A percentile compares a stretch with the other conserved stretches of the same genome.
phyloP scores from a whole-genome alignment of 352 stramenopile genomes.

The Pythium apleroticum region DNA sequence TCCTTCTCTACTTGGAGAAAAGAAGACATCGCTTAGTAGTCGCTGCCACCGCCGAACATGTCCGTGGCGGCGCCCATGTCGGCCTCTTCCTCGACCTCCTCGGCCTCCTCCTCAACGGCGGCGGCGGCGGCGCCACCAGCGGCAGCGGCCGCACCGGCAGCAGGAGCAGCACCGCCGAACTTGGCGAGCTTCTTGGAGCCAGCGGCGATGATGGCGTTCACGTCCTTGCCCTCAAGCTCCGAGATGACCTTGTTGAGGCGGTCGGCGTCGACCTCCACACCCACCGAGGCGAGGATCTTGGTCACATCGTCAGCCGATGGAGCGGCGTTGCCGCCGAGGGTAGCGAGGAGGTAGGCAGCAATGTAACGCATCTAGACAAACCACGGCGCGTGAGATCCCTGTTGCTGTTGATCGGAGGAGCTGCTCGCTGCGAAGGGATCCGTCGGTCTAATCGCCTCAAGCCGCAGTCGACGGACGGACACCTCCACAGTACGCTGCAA shows the following conservation, averaged over 20 bases:
- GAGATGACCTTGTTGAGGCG: slow-evolving; percentile 72
- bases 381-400: background rate
- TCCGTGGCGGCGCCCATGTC: slow-evolving; percentile 86
- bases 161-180: slow-evolving; percentile 65
- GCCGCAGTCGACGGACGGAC: background rate
- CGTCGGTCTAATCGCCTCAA: background rate
- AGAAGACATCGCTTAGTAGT: slow-evolving; percentile 72
- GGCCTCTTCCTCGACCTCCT: slow-evolving; percentile 74
- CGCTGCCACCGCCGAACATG: slow-evolving; percentile 83
- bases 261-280: slow-evolving; percentile 83
- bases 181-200: slow-evolving; percentile 81
- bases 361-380: slow-evolving; percentile 94
- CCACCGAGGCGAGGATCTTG: slow-evolving; percentile 89
- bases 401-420: background rate
- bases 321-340: slow-evolving; percentile 90
- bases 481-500: background rate
- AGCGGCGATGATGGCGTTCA: slow-evolving; percentile 82
- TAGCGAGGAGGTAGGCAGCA: slow-evolving; percentile 95
- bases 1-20: slow-evolving; percentile 5
- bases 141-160: slow-evolving; percentile 49
- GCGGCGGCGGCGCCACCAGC: slow-evolving; percentile 46
- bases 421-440: background rate
- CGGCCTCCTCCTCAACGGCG: slow-evolving; percentile 65
- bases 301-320: slow-evolving; percentile 91
- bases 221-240: slow-evolving; percentile 81